Evolutionary conservation across 495 filamentous ascomycete species (phyloP).

Genomic region (Trichodelitschia bisporula): DNA sequence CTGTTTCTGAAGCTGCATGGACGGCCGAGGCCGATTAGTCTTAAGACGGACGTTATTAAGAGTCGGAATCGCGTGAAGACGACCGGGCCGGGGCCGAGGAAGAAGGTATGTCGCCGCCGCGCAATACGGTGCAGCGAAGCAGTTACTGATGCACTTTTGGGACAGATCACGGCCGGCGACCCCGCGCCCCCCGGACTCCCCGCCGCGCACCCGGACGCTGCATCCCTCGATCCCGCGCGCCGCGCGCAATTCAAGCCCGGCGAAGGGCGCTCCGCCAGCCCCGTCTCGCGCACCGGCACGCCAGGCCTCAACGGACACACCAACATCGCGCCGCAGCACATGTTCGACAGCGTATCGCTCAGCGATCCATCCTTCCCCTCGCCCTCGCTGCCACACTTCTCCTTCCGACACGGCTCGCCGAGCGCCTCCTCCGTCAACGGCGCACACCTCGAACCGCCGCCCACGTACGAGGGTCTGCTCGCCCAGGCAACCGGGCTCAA

Average conservation of each 20-base stretch:
- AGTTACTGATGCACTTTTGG: neutral
- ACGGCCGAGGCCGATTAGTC: constrained; percentile 70
- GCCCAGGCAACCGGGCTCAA: constrained; percentile 59
- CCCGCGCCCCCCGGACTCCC: constrained; percentile 24
- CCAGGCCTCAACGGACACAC: constrained; percentile 23
- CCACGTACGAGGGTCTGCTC: constrained; percentile 55
- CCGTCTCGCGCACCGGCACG: constrained; percentile 68
- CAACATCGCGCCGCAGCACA: constrained; percentile 50
- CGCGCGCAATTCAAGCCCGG: constrained; percentile 50
- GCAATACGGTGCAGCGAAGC: too few species aligned
- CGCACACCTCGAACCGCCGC: constrained; percentile 47
- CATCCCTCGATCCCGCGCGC: constrained; percentile 25
- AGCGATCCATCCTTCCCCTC: constrained; percentile 28
- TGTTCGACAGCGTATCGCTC: constrained; percentile 52
- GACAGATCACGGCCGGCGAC: constrained; percentile 1
- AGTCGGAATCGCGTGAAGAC: constrained; percentile 96
- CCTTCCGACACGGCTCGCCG: constrained; percentile 39
- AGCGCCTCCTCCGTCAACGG: constrained; percentile 50
- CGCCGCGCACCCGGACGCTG: constrained; percentile 29
- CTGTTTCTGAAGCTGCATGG: constrained; percentile 93
- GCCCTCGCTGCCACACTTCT: constrained; percentile 28
- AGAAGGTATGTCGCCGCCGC: constrained; percentile 82
- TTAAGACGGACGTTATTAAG: constrained; percentile 99
- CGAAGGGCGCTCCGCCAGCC: constrained; percentile 59
- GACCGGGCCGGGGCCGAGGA: constrained; percentile 58